phyloP scores from a whole-genome alignment of 2,329 filamentous ascomycete species.

The Hypoxylon sp. region DNA sequence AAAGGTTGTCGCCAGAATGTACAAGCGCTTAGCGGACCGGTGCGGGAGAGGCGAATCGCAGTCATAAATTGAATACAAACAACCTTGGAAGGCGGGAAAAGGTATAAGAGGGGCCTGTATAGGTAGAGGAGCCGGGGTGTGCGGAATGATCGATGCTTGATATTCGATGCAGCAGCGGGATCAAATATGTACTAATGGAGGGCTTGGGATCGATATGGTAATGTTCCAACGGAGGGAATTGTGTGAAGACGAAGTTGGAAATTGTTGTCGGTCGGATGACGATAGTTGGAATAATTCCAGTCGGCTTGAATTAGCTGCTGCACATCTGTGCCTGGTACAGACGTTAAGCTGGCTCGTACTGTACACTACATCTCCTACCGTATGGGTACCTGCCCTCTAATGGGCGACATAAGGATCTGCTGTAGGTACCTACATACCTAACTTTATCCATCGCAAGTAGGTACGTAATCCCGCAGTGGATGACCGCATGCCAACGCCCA shows the following conservation, averaged over 20 bases:
- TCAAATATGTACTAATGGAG: constrained; percentile 25
- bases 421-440: constrained; percentile 18
- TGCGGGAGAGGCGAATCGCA: constrained; percentile 34
- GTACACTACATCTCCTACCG: constrained; percentile 1
- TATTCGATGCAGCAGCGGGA: constrained; percentile 27
- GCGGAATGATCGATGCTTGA: constrained; percentile 27
- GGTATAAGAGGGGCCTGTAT: constrained; percentile 43
- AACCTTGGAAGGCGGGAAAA: constrained; percentile 13
- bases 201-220: background rate
- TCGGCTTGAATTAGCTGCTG: background rate
- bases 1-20: constrained; percentile 25
- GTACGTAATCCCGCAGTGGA: constrained; percentile 40
- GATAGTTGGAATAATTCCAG: constrained; percentile 24
- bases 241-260: constrained; percentile 18
- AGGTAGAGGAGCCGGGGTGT: constrained; percentile 32
- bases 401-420: constrained; percentile 14
- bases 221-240: constrained; percentile 6
- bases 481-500: constrained; percentile 2
- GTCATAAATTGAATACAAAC: constrained; percentile 26
- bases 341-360: constrained; percentile 16
- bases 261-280: constrained; percentile 24
- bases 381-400: background rate
- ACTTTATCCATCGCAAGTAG: background rate
- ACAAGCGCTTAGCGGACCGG: constrained; percentile 24
- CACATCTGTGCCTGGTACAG: background rate